phyloP scores from a whole-genome alignment of 805 yeast genomes.

The Pichia deserticola region DNA sequence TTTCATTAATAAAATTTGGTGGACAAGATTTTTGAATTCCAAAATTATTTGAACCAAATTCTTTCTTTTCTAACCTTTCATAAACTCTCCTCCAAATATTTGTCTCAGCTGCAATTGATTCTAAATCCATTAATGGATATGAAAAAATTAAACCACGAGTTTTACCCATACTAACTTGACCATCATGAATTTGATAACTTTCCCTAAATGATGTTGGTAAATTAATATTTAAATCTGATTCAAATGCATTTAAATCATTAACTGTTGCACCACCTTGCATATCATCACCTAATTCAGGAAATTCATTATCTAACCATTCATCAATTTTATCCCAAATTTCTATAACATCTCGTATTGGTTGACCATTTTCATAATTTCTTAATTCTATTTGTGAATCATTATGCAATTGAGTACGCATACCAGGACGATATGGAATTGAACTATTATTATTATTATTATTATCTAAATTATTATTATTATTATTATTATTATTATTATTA shows the following conservation, averaged over 20 bases:
- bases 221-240: slow-evolving; percentile 64
- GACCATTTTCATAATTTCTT: slow-evolving; percentile 36
- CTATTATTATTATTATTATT: slow-evolving; percentile 13
- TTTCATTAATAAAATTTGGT: slow-evolving; percentile 59
- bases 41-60: slow-evolving; percentile 12
- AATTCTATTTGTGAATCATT: slow-evolving; percentile 51
- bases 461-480: slow-evolving; percentile 9
- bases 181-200: slow-evolving; percentile 77
- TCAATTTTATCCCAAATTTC: slow-evolving; percentile 88
- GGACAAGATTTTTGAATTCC: slow-evolving; percentile 61
- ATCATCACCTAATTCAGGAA: slow-evolving; percentile 75
- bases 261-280: slow-evolving; percentile 72
- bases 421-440: slow-evolving; percentile 32
- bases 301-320: slow-evolving; percentile 69
- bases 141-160: slow-evolving; percentile 79
- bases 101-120: slow-evolving; percentile 73
- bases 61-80: slow-evolving; percentile 26
- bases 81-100: slow-evolving; percentile 75
- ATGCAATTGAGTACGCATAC: slow-evolving; percentile 32
- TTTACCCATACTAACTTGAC: slow-evolving; percentile 75
- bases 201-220: slow-evolving; percentile 81
- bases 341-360: slow-evolving; percentile 56
- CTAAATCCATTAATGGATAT: slow-evolving; percentile 69
- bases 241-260: slow-evolving; percentile 75
- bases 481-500: slow-evolving; percentile 7